These are phyloP conservation scores for Bimuria novae-zelandiae DNA, from an alignment of 2,329 filamentous ascomycete genomes.

Conservation along the genomic window DNA sequence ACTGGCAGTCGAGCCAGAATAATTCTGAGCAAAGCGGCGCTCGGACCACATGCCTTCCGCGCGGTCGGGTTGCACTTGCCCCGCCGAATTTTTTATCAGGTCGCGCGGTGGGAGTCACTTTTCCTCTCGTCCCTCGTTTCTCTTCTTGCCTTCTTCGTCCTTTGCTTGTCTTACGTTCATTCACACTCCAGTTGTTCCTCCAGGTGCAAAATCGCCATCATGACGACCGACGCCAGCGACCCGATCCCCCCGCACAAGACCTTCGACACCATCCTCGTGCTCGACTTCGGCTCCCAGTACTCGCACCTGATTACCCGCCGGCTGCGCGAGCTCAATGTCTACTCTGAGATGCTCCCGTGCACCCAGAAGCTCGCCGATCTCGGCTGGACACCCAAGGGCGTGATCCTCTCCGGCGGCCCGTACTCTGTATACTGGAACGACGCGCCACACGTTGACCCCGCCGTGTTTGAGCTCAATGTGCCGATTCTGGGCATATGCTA, in stretches of 20 bases:
- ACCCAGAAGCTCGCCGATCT: constrained; percentile 80
- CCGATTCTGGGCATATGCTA: constrained; percentile 67
- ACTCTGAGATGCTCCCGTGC: constrained; percentile 86
- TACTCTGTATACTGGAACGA: constrained; percentile 82
- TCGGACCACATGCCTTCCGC: constrained; percentile 13
- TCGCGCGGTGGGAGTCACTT: constrained; percentile 21
- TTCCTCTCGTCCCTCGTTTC: constrained; percentile 8
- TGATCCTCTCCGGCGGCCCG: constrained; percentile 75
- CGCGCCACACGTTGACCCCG: constrained; percentile 79
- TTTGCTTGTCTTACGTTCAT: constrained; percentile 12
- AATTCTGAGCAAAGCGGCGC: constrained; percentile 21
- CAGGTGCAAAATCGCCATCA: constrained; percentile 26
- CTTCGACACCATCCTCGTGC: constrained; percentile 71
- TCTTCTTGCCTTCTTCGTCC: constrained; percentile 5
- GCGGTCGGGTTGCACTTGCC: constrained; percentile 15
- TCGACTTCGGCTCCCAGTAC: constrained; percentile 75
- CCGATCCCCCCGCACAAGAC: constrained; percentile 54
- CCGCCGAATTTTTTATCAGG: constrained; percentile 26
- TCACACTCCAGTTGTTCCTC: constrained; percentile 16
- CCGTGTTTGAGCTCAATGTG: constrained; percentile 75
- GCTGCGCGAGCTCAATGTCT: constrained; percentile 78
- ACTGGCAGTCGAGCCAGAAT: constrained; percentile 12
- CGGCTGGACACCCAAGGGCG: constrained; percentile 78
- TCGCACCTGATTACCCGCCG: constrained; percentile 76
- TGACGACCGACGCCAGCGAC: constrained; percentile 47